Evolutionary conservation across 805 yeast species (phyloP), one percentile per base, ranked within the genome.

Genomic region (Dipodascopsis uninucleata): DNA sequence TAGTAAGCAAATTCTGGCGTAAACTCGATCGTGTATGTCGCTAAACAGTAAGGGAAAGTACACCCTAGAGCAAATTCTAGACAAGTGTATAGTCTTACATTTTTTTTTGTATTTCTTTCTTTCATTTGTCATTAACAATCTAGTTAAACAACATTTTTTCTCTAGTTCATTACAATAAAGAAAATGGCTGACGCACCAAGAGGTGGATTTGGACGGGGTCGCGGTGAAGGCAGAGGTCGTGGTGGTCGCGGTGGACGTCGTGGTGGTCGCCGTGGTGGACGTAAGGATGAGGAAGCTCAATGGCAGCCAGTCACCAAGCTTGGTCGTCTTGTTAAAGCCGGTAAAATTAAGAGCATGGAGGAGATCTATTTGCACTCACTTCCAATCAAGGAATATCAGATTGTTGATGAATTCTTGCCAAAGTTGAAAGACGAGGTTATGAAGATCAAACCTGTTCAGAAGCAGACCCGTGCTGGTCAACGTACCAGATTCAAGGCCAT

Each of bases 401-500:
- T 93, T 80, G 85, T 93, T 68, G 98, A 93, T 80, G 81, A 81
- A 70, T 79, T 93, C 74, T 80, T 93, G 68, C 98, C 98, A 72
- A 82, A 77, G 69, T 83, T 93, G 71, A 82, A 84, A 77, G 98
- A 93, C 74, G 96, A 90, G 79, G 97, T 93, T 70, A 93, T 93
- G 98, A 90, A 90, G 87, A 93, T 93, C 80, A 83, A 90, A 80
- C 95, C 98, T 63, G 98, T 93, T 66, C 98, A 93, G 79, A 93
- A 93, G 84, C 98, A 93, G 79, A 93, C 98, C 82, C 82, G 96
- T 78, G 98, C 98, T 69, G 98, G 98, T 88, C 98, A 93, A 82
- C 90, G 98, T 83, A 93, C 97, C 78, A 88, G 98, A 82, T 89
- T 93, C 84, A 94, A 94, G 93, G 98, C 97, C 75, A 95, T 93